Evolutionary conservation across 345 rosid genomes (phyloP).

Genomic region (Anastatica hierochuntica): DNA sequence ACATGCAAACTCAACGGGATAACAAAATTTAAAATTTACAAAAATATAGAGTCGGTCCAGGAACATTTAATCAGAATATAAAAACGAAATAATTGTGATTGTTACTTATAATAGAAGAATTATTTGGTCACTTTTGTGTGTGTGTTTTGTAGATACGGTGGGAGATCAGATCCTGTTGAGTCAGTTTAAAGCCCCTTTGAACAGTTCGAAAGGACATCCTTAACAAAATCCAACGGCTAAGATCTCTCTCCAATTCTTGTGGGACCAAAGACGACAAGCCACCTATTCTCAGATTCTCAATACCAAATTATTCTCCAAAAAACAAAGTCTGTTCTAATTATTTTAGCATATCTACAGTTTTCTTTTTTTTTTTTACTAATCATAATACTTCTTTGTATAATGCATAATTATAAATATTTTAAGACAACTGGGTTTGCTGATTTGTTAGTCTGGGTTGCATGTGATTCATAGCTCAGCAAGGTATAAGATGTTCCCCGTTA

Average conservation of each 20-base stretch:
- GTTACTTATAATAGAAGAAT: slow-evolving; percentile 10
- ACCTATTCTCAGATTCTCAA: slow-evolving; percentile 31
- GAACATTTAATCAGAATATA: slow-evolving; percentile 21
- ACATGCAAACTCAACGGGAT: slow-evolving; percentile 27
- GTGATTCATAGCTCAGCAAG: slow-evolving; percentile 32
- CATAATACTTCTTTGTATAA: slow-evolving; percentile 14
- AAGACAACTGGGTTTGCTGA: slow-evolving; percentile 29
- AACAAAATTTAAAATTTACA: neutral
- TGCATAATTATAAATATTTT: neutral
- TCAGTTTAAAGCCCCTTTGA: slow-evolving; percentile 18
- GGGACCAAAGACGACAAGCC: slow-evolving; percentile 22
- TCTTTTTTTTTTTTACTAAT: neutral
- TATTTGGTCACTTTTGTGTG: slow-evolving; percentile 18
- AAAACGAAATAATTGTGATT: neutral
- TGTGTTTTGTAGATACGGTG: slow-evolving; percentile 26
- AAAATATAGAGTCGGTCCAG: slow-evolving; percentile 20
- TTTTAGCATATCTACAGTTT: slow-evolving; percentile 22
- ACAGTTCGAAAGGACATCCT: slow-evolving; percentile 21
- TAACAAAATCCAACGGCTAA: slow-evolving; percentile 27
- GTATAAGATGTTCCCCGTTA: slow-evolving; percentile 22
- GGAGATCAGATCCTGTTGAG: slow-evolving; percentile 28
- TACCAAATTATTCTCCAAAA: slow-evolving; percentile 16
- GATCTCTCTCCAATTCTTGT: slow-evolving; percentile 11
- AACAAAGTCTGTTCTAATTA: slow-evolving; percentile 21
- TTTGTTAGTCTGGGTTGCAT: too few relatives aligned